A percentile compares a stretch with the other conserved stretches of the same genome.
Evolutionary conservation across 2,329 filamentous ascomycete genomes (phyloP).

Genomic region (Beauveria scarabaeidicola): DNA sequence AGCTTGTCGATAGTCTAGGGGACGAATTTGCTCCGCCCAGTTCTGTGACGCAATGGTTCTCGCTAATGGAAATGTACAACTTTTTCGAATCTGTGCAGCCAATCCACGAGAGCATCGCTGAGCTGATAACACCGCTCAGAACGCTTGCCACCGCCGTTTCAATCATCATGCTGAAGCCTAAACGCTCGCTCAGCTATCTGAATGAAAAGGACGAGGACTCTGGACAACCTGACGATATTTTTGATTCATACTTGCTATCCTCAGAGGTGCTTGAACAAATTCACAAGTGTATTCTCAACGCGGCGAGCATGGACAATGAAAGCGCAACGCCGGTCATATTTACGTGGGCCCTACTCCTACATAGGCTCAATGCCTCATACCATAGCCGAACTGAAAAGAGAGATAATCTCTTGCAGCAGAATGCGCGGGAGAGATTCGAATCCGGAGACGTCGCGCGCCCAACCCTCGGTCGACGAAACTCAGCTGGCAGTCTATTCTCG

Average conservation of each 20-base stretch:
- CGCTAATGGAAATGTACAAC: constrained; percentile 55
- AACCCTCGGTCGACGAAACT: constrained; percentile 43
- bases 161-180: constrained; percentile 61
- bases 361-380: constrained; percentile 58
- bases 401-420: constrained; percentile 49
- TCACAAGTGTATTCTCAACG: constrained; percentile 59
- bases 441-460: constrained; percentile 34
- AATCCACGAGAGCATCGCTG: constrained; percentile 32
- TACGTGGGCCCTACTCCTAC: constrained; percentile 71
- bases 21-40: constrained; percentile 47
- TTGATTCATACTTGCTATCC: constrained; percentile 58
- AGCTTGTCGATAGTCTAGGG: constrained; percentile 54
- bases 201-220: constrained; percentile 31
- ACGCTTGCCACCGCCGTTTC: constrained; percentile 63
- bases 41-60: constrained; percentile 63
- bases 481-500: constrained; percentile 53
- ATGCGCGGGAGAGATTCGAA: constrained; percentile 49
- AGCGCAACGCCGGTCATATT: constrained; percentile 67
- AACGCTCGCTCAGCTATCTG: constrained; percentile 40
- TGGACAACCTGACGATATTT: constrained; percentile 25
- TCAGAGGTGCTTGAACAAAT: constrained; percentile 62
- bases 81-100: constrained; percentile 60
- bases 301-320: constrained; percentile 46
- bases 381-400: constrained; percentile 52
- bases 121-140: constrained; percentile 56